These are phyloP conservation scores for Lagerstroemia speciosa DNA, from an alignment of 345 rosid genomes.

Conservation along the genomic window DNA sequence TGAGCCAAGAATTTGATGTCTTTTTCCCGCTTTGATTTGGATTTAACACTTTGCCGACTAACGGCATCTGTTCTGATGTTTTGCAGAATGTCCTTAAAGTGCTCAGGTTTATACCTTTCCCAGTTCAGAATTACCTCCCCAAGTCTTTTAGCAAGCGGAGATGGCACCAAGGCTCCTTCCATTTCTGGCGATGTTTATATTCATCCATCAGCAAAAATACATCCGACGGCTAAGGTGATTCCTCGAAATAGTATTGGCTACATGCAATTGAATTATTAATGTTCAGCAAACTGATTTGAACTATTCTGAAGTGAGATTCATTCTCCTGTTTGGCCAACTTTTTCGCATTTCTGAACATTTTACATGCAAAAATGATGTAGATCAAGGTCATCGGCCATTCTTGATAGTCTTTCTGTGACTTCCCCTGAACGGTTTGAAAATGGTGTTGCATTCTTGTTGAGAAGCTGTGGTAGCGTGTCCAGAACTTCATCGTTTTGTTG, in stretches of 20 bases:
- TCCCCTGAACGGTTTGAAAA: neutral
- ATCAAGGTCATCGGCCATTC: too few relatives aligned
- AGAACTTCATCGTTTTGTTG: neutral
- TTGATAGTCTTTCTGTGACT: too few relatives aligned
- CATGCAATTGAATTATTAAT: neutral
- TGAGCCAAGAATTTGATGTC: constrained; percentile 11
- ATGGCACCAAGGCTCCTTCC: constrained; percentile 60
- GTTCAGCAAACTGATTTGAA: neutral
- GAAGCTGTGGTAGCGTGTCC: neutral
- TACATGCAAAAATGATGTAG: neutral
- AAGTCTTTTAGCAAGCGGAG: constrained; percentile 67
- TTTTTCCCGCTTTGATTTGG: constrained; percentile 1
- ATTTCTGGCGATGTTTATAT: constrained; percentile 75
- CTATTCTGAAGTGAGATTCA: neutral
- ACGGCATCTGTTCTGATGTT: neutral
- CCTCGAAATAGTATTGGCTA: constrained; percentile 3
- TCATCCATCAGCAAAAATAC: constrained; percentile 96
- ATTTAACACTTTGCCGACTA: constrained; percentile 1
- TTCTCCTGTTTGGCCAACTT: neutral
- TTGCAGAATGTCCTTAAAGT: constrained; percentile 84
- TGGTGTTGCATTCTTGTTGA: neutral
- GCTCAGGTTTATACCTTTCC: constrained; percentile 74
- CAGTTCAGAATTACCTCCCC: constrained; percentile 70
- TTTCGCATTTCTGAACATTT: neutral
- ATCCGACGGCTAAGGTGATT: constrained; percentile 87